Evolutionary conservation across 2,329 filamentous ascomycete genomes (phyloP), one percentile per base, ranked within the genome.

Genomic region (Colletotrichum shisoi): DNA sequence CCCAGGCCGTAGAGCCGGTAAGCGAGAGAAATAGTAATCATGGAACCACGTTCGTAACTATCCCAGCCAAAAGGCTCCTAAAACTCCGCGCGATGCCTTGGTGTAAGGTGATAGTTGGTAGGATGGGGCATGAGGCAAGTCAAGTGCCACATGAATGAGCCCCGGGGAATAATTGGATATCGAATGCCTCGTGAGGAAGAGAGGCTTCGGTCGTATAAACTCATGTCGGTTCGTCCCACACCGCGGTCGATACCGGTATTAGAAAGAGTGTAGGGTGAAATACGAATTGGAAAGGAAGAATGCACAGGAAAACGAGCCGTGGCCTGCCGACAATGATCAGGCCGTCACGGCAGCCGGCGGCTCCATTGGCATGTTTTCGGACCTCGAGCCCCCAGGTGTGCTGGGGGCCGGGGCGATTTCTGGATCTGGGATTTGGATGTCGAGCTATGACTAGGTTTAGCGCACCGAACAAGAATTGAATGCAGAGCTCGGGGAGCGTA

Each of bases 401-500:
- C 80, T 84, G 11, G 79, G 80, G 54, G 82, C 83, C 3, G 83
- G 80, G 3, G 84, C 85, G 67, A 93, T 87, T 72, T 92, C 89
- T 1, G 91, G 91, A 75, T 94, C 91, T 4, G 90, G 89, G 64
- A 94, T 91, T 78, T 93, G 90, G 56, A 94, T 92, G 72, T 94
- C 91, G 72, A 94, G 84, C 89, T 92, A 52, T 12, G 19, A 34
- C n/a, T 42, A 17, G 7, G 27, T 24, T 79, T 67, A 78, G 74
- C 57, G 66, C 31, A 11, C 13, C 56, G n/a, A 6, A 21, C 13
- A 31, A 8, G 1, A 31, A 31, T 8, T 24, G 40, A 44, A 57
- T n/a, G 19, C 13, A n/a, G 19, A 6, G 13, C 53, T n/a, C 7
- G 19, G n/a, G 1, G 19, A 15, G 13, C 6, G 7, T 7, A 71